A percentile compares a stretch with the other conserved stretches of the same genome.
These are phyloP conservation scores for Asclepias syriaca DNA, from an alignment of 257 asterid species.

Conservation along the genomic window DNA sequence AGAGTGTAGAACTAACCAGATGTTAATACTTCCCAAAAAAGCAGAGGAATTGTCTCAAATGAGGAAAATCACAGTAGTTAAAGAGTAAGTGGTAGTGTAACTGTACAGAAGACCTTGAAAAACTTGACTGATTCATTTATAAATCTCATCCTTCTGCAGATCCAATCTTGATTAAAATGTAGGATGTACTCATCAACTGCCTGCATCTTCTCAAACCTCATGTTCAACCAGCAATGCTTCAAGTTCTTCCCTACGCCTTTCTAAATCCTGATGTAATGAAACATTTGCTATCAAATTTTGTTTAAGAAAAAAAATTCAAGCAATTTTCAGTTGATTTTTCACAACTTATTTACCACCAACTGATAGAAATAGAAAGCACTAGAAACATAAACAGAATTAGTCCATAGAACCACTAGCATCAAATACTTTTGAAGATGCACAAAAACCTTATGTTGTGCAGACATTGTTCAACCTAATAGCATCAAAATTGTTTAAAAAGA, in stretches of 20 bases:
- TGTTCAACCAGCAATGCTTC: conserved; percentile 54
- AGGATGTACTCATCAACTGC: too few species aligned
- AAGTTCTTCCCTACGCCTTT: conserved; percentile 80
- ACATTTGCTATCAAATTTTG: not conserved
- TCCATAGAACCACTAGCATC: not conserved
- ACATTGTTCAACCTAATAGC: not conserved
- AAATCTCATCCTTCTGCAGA: not conserved
- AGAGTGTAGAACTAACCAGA: too few species aligned
- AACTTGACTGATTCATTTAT: not conserved
- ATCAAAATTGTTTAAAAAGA: conserved; percentile 4
- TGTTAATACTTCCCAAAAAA: not conserved
- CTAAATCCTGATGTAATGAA: conserved; percentile 54
- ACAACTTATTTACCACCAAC: too few species aligned
- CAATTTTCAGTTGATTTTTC: not conserved
- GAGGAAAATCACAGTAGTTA: not conserved
- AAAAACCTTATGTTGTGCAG: not conserved
- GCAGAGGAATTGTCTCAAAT: not conserved
- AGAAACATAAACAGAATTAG: not conserved
- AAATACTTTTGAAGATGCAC: not conserved
- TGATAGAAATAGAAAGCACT: too few species aligned
- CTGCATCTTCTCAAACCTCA: conserved; percentile 29
- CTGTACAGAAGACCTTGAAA: conserved; percentile 3
- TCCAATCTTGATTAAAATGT: not conserved
- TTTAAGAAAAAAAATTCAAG: not conserved
- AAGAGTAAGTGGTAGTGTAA: not conserved